These are phyloP conservation scores for Wickerhamomyces sp. DNA, from an alignment of 1,139 yeast species.

Conservation along the genomic window DNA sequence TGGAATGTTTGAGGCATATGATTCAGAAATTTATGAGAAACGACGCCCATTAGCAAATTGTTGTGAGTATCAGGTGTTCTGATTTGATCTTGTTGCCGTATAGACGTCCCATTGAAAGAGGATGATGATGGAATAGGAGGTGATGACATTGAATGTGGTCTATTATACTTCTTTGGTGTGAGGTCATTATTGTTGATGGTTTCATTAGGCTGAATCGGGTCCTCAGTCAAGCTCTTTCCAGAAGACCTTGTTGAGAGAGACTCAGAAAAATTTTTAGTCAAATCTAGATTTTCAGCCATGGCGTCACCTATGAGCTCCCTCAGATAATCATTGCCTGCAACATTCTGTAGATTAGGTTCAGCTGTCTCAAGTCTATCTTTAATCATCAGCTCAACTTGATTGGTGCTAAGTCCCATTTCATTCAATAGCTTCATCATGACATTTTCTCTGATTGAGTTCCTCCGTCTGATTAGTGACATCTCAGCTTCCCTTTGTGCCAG, in stretches of 20 bases:
- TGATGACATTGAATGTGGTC: conserved; percentile 15
- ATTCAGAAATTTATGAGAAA: conserved; percentile 22
- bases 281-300: conserved; percentile 18
- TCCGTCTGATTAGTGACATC: conserved; percentile 36
- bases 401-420: conserved; percentile 40
- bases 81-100: conserved; percentile 1
- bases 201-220: conserved; percentile 5
- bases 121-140: conserved; percentile 10
- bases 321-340: conserved; percentile 5
- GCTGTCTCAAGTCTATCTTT: conserved; percentile 10
- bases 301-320: conserved; percentile 30
- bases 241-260: not conserved
- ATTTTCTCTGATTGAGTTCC: conserved; percentile 40
- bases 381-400: conserved; percentile 40
- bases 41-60: conserved; percentile 14
- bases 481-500: conserved; percentile 46
- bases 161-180: conserved; percentile 4
- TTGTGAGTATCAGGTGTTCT: conserved; percentile 11
- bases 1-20: conserved; percentile 23
- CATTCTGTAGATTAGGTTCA: not conserved
- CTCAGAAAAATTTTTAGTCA: not conserved
- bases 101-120: not conserved
- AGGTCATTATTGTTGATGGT: not conserved
- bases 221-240: not conserved
- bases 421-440: conserved; percentile 37